A percentile compares a stretch with the other conserved stretches of the same genome.
Evolutionary conservation across 2,329 filamentous ascomycete genomes (phyloP).

Genomic region (Saccharata proteae): DNA sequence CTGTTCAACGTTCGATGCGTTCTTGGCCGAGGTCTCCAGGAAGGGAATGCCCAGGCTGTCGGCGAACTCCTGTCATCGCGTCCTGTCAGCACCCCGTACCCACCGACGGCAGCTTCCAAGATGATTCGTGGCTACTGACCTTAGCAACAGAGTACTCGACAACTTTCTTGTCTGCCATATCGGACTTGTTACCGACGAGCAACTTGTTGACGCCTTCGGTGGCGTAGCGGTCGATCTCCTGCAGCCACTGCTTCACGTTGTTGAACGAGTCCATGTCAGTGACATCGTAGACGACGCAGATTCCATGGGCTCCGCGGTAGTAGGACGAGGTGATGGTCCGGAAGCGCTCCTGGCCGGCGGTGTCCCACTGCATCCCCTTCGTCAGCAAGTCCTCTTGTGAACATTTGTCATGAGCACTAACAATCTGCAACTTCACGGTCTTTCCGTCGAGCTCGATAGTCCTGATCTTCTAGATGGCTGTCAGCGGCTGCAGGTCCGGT

Average conservation of each 20-base stretch:
- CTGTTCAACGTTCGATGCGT: conserved; percentile 98
- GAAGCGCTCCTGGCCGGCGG: conserved; percentile 97
- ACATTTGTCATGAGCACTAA: conserved; percentile 37
- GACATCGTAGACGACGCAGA: conserved; percentile 99
- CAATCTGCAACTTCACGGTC: conserved; percentile 99
- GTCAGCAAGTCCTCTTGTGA: conserved; percentile 7
- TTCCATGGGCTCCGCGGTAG: conserved; percentile 97
- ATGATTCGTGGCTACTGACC: conserved; percentile 43
- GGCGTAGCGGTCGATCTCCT: conserved; percentile 98
- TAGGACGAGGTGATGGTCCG: conserved; percentile 99
- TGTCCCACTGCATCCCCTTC: conserved; percentile 74
- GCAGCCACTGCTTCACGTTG: conserved; percentile 99
- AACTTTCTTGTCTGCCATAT: conserved; percentile 99
- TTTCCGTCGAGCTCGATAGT: conserved; percentile 99
- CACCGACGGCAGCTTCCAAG: not conserved
- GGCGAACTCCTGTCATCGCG: conserved; percentile 77
- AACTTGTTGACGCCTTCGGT: conserved; percentile 99
- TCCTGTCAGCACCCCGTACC: conserved; percentile 11
- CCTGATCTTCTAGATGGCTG: conserved; percentile 74
- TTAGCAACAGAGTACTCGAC: conserved; percentile 99
- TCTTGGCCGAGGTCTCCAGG: conserved; percentile 99
- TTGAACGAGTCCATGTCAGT: conserved; percentile 99
- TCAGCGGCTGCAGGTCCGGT: conserved; percentile 17
- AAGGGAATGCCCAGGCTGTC: conserved; percentile 98
- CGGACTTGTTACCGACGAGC: conserved; percentile 98